Evolutionary conservation across 495 filamentous ascomycete genomes (phyloP).

Genomic region (Hypoxylon lenormandii): DNA sequence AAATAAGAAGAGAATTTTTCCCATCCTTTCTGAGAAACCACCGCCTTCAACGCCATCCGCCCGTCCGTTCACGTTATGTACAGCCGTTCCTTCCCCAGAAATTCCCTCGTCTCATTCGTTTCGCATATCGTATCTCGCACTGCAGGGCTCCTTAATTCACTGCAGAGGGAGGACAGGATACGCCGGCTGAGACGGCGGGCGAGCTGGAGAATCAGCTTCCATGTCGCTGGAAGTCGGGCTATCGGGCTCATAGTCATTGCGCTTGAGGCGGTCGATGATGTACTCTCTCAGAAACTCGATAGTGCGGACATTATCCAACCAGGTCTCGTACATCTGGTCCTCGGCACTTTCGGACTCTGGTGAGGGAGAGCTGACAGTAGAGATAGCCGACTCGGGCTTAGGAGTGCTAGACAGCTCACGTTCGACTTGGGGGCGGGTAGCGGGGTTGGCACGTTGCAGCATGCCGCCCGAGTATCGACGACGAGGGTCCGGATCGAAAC

Average conservation of each 20-base stretch:
- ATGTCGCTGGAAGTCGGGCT: constrained; percentile 45
- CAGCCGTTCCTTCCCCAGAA: too few species aligned
- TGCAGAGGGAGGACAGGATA: constrained; percentile 46
- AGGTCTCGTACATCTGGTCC: constrained; percentile 71
- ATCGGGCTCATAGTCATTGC: constrained; percentile 70
- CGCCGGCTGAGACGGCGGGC: constrained; percentile 49
- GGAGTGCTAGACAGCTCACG: constrained; percentile 67
- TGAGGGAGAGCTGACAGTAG: constrained; percentile 58
- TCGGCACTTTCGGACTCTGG: constrained; percentile 59
- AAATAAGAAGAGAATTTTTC: too few species aligned
- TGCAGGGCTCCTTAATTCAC: background rate
- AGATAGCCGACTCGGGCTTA: constrained; percentile 58
- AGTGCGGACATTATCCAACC: constrained; percentile 85
- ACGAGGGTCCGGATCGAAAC: constrained; percentile 81
- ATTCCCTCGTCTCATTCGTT: too few species aligned
- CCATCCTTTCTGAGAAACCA: too few species aligned
- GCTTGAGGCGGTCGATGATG: constrained; percentile 73
- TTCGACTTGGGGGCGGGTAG: constrained; percentile 53
- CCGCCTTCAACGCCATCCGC: too few species aligned
- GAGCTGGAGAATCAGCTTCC: constrained; percentile 48
- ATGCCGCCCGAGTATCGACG: constrained; percentile 88
- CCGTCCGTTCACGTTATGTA: too few species aligned
- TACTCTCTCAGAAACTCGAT: constrained; percentile 79
- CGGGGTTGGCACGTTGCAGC: constrained; percentile 76
- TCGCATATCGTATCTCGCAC: too few species aligned